Evolutionary conservation across 2,329 filamentous ascomycete genomes (phyloP).

Genomic region (Colletotrichum sp.): DNA sequence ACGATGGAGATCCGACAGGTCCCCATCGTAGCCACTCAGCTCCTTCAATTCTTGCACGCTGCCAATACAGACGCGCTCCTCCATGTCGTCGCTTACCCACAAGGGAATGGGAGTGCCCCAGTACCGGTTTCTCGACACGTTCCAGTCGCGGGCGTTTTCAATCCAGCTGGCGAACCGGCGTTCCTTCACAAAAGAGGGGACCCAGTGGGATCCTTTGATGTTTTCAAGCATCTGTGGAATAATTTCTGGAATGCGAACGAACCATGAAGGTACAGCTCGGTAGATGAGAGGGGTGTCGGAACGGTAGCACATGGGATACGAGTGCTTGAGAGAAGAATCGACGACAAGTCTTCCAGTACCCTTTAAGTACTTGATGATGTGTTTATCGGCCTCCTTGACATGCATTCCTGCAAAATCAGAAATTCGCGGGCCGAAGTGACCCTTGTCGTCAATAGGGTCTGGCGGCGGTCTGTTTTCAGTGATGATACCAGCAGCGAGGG

Average conservation of each 20-base stretch:
- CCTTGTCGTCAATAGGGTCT: slow-evolving; percentile 87
- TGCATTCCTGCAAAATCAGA: slow-evolving; percentile 84
- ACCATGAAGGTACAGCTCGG: slow-evolving; percentile 92
- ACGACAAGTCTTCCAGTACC: slow-evolving; percentile 77
- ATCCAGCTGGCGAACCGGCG: slow-evolving; percentile 93
- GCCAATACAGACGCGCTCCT: slow-evolving; percentile 86
- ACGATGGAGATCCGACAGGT: slow-evolving; percentile 85
- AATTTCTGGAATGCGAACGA: slow-evolving; percentile 84
- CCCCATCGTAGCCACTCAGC: slow-evolving; percentile 84
- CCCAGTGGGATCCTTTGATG: slow-evolving; percentile 90
- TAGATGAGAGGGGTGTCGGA: slow-evolving; percentile 97
- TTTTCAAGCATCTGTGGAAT: slow-evolving; percentile 90
- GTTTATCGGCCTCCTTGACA: slow-evolving; percentile 91
- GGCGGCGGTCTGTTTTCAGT: slow-evolving; percentile 79
- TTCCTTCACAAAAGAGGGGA: slow-evolving; percentile 89
- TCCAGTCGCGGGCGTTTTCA: slow-evolving; percentile 90
- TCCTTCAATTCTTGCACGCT: slow-evolving; percentile 84
- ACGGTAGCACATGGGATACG: slow-evolving; percentile 91
- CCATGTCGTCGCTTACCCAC: slow-evolving; percentile 89
- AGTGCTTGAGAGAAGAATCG: slow-evolving; percentile 88
- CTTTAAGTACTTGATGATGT: slow-evolving; percentile 90
- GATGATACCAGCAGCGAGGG: slow-evolving; percentile 77
- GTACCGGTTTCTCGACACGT: slow-evolving; percentile 90
- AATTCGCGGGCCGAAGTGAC: slow-evolving; percentile 78
- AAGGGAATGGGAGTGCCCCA: slow-evolving; percentile 94